Base-by-base conservation (phyloP, 176 grass and related monocot species). In the Juncus inflexus region DNA sequence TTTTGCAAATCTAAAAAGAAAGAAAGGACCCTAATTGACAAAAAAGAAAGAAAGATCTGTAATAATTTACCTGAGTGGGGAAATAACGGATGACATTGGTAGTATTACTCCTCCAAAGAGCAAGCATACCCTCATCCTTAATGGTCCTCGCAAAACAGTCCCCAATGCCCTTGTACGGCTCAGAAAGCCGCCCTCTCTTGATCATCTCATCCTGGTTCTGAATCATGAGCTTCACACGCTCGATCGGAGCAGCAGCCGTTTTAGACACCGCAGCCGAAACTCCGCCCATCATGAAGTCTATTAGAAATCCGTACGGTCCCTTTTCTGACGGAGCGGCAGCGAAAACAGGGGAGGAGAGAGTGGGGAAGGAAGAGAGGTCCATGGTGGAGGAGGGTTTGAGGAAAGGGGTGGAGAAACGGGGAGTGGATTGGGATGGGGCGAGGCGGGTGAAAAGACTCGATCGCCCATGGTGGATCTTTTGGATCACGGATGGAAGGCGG, bases 1-100 rank as follows among this genome's bases (percentile, higher is more conserved):
- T 40, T 15, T 7, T 55, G 35, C 14, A 38, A 15, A 69, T 52
- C 19, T 51, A 69, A n/a, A 4, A 5, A 42, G 37, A 12, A 35
- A 50, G 43, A 65, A 9, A 66, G 1, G 36, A 28, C 8, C 7
- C 6, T 9, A 10, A 53, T 55, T 52, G 49, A 7, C 7, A 52
- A 12, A 8, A 8, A 52, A 8, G 7, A 8, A 52, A 28, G 19
- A 28, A 28, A 28, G 15, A 7, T 11, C 45, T 11, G 5, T 6
- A 41, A 4, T 8, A 11, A 13, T 8, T 13, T 9, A 82, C 84
- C 84, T 86, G 84, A 65, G 84, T 86, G 28, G 84, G 84, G 60
- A 86, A 86, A 74, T 86, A 86, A 50, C 84, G 84, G 63, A 86
- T 82, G 64, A 86, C 84, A 71, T 86, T 86, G 41, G 84, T 78